Percentiles rank a stretch among this genome's conserved stretches.
Conservation (phyloP, 73 alveolate species). For the Symbiodinium pilosum region DNA sequence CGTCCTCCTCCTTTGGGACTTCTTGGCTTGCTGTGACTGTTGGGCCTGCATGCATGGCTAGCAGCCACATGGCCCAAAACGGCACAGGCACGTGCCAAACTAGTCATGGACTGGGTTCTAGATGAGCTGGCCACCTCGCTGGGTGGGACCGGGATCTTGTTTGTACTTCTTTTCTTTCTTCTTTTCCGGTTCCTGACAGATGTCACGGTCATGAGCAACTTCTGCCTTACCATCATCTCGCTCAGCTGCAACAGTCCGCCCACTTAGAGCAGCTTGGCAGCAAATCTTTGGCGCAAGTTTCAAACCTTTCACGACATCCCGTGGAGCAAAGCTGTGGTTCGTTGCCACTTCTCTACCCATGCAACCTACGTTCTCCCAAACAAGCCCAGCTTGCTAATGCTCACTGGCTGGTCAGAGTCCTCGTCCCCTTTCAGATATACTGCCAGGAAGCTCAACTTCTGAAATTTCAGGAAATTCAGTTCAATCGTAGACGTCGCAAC, state of each 20-base stretch:
- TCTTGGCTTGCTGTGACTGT: not conserved
- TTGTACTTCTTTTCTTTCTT: not conserved
- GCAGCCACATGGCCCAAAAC: too few relatives aligned
- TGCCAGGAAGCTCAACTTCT: conserved; percentile 77
- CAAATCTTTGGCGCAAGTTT: too few relatives aligned
- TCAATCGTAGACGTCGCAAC: conserved; percentile 20
- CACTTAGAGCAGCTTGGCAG: too few relatives aligned
- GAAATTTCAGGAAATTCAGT: conserved; percentile 74
- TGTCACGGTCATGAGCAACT: too few relatives aligned
- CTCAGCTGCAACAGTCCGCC: too few relatives aligned
- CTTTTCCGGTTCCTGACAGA: not conserved
- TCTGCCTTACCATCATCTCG: too few relatives aligned
- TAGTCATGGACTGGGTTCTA: too few relatives aligned
- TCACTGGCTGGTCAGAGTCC: not conserved
- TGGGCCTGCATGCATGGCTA: too few relatives aligned
- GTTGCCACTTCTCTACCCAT: not conserved
- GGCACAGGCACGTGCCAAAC: too few relatives aligned
- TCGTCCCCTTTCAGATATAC: conserved; percentile 58
- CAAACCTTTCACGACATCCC: too few relatives aligned
- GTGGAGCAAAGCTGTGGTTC: not conserved
- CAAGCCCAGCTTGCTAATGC: conserved; percentile 34
- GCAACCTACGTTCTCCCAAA: conserved; percentile 31
- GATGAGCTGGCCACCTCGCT: not conserved
- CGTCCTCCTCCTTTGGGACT: not conserved
- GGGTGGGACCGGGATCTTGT: not conserved